Evolutionary conservation across 2,329 filamentous ascomycete species (phyloP), one percentile per base, ranked within the genome.

Genomic region (Didymella lethalis): DNA sequence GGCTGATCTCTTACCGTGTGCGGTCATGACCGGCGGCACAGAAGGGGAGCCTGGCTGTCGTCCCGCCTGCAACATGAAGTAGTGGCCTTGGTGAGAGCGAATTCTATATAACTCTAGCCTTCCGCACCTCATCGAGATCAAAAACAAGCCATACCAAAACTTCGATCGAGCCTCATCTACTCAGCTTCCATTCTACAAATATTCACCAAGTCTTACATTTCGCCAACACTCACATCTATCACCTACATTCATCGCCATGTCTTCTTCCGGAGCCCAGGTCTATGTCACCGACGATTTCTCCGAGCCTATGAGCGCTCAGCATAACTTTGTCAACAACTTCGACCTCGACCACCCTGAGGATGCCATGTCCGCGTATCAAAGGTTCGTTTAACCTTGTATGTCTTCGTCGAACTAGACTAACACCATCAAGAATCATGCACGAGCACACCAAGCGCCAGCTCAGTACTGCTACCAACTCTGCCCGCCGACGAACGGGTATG

Each of bases 381-480:
- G 75, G 80, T 81, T 71, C 58, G 75, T 68, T 36, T 2, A 11
- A 7, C 6, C 25, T 4, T 20, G 26, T 40, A 41, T 16, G 40
- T 20, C 51, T 36, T 52, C 48, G 6, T 29, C 8, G 28, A 16
- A 23, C 7, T 25, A 31, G 12, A 2, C 62, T 72, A 65, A 73
- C 48, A 28, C 0, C 12, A 7, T 2, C 4, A 47, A 82, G 80
- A 48, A 74, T 82, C 50, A 82, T 83, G 80, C 81, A 82, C 60
- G 77, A 82, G 62, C 81, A 83, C 72, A 83, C 81, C 63, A 81
- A 80, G 70, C 76, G 77, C 49, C 81, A 83, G 65, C 79, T 82
- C 45, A 78, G 75, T 49, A 78, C 75, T 45, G 80, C 81, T 0
- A 79, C 79, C 46, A 75, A 75, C 59, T 82, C 80, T 8, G 79